phyloP scores from a whole-genome alignment of 805 yeast species.

The Candida pini region DNA sequence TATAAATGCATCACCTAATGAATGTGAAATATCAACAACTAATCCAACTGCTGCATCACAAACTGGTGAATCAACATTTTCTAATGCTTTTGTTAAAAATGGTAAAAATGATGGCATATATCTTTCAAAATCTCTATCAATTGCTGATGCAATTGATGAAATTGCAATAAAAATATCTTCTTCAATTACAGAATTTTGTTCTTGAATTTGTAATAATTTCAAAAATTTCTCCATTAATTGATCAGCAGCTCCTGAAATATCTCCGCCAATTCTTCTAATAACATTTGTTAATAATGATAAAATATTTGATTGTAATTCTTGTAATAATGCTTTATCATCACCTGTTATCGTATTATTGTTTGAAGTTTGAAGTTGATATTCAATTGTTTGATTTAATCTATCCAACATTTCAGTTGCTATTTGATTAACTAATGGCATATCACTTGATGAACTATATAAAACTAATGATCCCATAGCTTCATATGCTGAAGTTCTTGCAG shows the following conservation, averaged over 20 bases:
- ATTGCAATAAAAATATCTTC: conserved; percentile 93
- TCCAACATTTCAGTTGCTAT: conserved; percentile 70
- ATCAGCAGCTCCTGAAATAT: conserved; percentile 68
- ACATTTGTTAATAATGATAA: conserved; percentile 75
- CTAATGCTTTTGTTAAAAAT: conserved; percentile 69
- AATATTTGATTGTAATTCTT: conserved; percentile 82
- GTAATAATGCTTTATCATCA: conserved; percentile 74
- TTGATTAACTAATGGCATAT: conserved; percentile 59
- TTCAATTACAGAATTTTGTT: conserved; percentile 66
- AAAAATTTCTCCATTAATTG: conserved; percentile 78
- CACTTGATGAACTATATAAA: conserved; percentile 64
- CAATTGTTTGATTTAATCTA: conserved; percentile 67
- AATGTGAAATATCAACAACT: conserved; percentile 89
- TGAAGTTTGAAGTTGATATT: conserved; percentile 44
- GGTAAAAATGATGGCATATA: conserved; percentile 84
- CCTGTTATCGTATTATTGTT: conserved; percentile 26
- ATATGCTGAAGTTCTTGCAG: conserved; percentile 92
- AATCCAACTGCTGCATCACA: conserved; percentile 91
- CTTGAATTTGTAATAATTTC: conserved; percentile 55
- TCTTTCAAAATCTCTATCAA: conserved; percentile 63
- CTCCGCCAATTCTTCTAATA: conserved; percentile 71
- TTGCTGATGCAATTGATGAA: conserved; percentile 80
- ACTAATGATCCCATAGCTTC: conserved; percentile 87
- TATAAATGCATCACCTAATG: conserved; percentile 67
- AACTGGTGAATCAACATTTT: conserved; percentile 76